A percentile compares a stretch with the other conserved stretches of the same genome.
phyloP scores from a whole-genome alignment of 2,329 filamentous ascomycete genomes.

The Nectriaceae sp. region DNA sequence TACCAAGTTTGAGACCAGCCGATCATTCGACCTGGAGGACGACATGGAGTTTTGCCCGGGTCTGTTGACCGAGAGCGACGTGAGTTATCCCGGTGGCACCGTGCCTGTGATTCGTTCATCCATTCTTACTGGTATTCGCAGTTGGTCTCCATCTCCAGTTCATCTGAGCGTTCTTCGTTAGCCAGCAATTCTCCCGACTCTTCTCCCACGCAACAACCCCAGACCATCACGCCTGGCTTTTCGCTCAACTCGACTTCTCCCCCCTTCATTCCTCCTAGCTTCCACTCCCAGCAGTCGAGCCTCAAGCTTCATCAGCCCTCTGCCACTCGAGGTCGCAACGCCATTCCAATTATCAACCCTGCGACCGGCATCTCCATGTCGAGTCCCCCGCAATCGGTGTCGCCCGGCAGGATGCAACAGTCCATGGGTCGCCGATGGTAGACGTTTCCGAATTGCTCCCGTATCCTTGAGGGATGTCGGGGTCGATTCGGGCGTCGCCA shows the following conservation, averaged over 20 bases:
- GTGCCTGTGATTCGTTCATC: conserved; percentile 11
- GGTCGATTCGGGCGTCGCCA: conserved; percentile 37
- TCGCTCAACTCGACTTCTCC: conserved; percentile 70
- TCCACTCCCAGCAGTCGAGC: conserved; percentile 64
- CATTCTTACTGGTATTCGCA: conserved; percentile 39
- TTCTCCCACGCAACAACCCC: conserved; percentile 86
- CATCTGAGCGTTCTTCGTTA: conserved; percentile 91
- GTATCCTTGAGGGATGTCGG: conserved; percentile 36
- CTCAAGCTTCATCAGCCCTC: conserved; percentile 89
- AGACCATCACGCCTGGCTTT: conserved; percentile 76
- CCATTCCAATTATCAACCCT: conserved; percentile 97
- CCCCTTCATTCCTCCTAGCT: conserved; percentile 65
- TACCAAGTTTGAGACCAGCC: conserved; percentile 83
- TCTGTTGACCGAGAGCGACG: conserved; percentile 90
- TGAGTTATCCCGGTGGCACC: conserved; percentile 51
- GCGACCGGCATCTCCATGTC: conserved; percentile 85
- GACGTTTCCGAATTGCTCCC: conserved; percentile 26
- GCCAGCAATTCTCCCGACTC: conserved; percentile 92
- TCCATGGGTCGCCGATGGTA: conserved; percentile 58
- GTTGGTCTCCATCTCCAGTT: conserved; percentile 89
- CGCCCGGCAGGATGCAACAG: conserved; percentile 63
- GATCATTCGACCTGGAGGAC: conserved; percentile 94
- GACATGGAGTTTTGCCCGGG: conserved; percentile 95
- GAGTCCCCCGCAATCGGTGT: conserved; percentile 78
- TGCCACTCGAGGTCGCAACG: conserved; percentile 86